Base-by-base conservation (phyloP, 768 basidiomycete species). In the Myochromella boudieri region DNA sequence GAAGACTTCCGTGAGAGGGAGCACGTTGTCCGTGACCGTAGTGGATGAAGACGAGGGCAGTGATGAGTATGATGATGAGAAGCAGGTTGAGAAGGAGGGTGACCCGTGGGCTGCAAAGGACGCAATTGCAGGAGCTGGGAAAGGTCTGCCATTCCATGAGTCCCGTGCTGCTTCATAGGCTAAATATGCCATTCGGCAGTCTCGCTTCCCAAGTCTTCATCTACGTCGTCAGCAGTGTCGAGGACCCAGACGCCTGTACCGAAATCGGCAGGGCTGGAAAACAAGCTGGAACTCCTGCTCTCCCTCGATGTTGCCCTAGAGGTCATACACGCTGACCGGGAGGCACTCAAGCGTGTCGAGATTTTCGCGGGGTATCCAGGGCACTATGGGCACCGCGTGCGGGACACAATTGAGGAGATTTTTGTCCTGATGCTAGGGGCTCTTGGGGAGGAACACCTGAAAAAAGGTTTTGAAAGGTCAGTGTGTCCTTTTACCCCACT, bases 331-430 rank as follows among this genome's bases (percentile, higher is more conserved):
- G 86, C 91, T 0, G 87, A 92, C 59, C 87, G 95, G 42, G 94
- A 97, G 51, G 81, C 87, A 0, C 76, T 95, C 32, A 97, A 98
- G 65, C 82, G 97, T 10, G 84, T 91, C 2, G 93, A 99, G 60
- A 92, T 85, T 2, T 99, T 98, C 63, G 73, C 80, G 0, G 79
- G 78, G 7, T 99, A 97, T 61, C 92, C 94, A 0, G 91, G 92
- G 0, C 77, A 81, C 48, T 91, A 89, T 50, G 95, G 97, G 3
- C 80, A 81, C 51, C 84, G 89, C 3, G 94, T 99, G 1, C 74
- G 84, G 24, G 94, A 97, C 59, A 93, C 93, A 2, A 87, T 97
- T 47, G 95, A 99, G 65, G 95, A 98, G 65, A 68, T 91, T 3
- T 97, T 97, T 49, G 86, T 94, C 26, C 72, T 95, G 33, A 74